Evolutionary conservation across 2,329 filamentous ascomycete genomes (phyloP).

Genomic region (Clonostachys rhizophaga): DNA sequence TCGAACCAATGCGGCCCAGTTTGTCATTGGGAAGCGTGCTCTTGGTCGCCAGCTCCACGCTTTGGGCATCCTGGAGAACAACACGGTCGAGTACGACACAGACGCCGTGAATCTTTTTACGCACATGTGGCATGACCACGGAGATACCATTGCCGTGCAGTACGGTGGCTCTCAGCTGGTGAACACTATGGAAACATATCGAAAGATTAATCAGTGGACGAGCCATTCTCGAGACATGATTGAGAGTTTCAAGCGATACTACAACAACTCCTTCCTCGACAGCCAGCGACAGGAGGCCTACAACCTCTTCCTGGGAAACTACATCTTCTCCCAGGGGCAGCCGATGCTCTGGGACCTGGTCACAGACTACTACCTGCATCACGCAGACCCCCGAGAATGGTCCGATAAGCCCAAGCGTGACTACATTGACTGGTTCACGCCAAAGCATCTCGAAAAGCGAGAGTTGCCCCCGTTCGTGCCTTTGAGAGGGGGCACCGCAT

Average conservation of each 20-base stretch:
- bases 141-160: conserved; percentile 95
- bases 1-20: conserved; percentile 95
- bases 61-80: conserved; percentile 77
- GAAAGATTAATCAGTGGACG: conserved; percentile 98
- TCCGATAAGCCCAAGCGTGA: conserved; percentile 55
- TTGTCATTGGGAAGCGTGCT: conserved; percentile 93
- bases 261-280: conserved; percentile 97
- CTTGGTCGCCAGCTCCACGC: conserved; percentile 90
- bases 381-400: conserved; percentile 75
- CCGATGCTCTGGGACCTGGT: conserved; percentile 96
- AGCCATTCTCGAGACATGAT: conserved; percentile 98
- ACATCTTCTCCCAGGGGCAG: conserved; percentile 80
- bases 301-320: conserved; percentile 95
- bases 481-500: conserved; percentile 25
- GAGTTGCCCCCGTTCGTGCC: conserved; percentile 42
- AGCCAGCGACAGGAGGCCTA: conserved; percentile 98
- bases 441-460: conserved; percentile 62
- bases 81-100: conserved; percentile 84
- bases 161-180: conserved; percentile 97
- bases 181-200: conserved; percentile 98
- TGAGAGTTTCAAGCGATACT: conserved; percentile 97
- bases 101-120: conserved; percentile 96
- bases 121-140: conserved; percentile 97
- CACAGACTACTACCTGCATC: conserved; percentile 95
- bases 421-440: conserved; percentile 89